Base-by-base conservation (phyloP, 495 filamentous ascomycete genomes). In the Neurospora hispaniola region DNA sequence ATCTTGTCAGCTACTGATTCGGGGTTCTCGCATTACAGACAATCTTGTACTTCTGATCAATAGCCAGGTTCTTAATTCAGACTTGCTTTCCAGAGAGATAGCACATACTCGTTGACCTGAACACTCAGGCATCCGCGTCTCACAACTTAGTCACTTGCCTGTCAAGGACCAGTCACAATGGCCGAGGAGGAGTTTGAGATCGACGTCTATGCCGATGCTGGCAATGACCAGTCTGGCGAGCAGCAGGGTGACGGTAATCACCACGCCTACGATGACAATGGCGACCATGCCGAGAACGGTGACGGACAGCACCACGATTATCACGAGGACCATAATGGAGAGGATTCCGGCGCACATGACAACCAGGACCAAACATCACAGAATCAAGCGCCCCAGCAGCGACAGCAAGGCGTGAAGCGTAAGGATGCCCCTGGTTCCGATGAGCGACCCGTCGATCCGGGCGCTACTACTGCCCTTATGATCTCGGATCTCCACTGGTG, bases 161-260 rank as follows among this genome's bases (percentile, higher is more conserved):
- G 11, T 31, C 42, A 31, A 54, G 73, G 31, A 20, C 69, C 31
- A 59, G 66, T 35, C 72, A 78, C 8, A 68, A 83, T 83, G 81
- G 80, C 80, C 75, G 96, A 98, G 81, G 94, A 96, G 82, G 94
- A 97, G 78, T 98, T 98, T 86, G 96, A 98, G 80, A 97, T 98
- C 87, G 96, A 98, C 81, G 94, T 98, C 82, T 98, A 97, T 81
- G 95, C 93, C 74, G 94, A 98, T 80, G 90, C 92, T 69, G 86
- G 85, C 75, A 81, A 79, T 27, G 80, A 85, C 40, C 79, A 79
- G 69, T 82, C 87, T 69, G 86, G 74, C 31, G 27, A 69, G 9
- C 59, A 75, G 44, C 73, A 75, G 40, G 73, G 72, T 44, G 70
- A 73, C 76, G 92, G 97, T 82, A 92, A 92, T 82, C 91, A 94